Evolutionary conservation across 129 eudicot genomes (phyloP).

Genomic region (Pulicaria dysenterica): DNA sequence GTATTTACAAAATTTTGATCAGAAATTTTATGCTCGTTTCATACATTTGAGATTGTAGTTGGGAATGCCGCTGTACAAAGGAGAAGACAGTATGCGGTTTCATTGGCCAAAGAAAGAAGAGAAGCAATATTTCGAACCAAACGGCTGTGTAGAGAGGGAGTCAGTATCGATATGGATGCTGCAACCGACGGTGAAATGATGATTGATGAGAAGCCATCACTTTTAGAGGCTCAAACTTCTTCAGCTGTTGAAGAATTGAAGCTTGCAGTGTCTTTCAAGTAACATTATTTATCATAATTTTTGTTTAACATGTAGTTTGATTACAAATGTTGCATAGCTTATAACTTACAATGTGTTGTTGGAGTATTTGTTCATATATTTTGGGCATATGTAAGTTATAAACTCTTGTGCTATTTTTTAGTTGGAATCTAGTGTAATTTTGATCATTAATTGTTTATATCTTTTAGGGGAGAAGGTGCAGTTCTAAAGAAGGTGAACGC

Average conservation of each 20-base stretch:
- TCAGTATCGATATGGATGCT: constrained; percentile 42
- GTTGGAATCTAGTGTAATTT: not conserved
- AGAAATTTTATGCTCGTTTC: not conserved
- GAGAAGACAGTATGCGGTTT: constrained; percentile 75
- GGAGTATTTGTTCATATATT: too few species aligned
- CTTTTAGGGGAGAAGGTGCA: constrained; percentile 67
- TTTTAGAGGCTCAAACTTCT: constrained; percentile 66
- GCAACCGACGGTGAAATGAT: constrained; percentile 59
- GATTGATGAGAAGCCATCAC: constrained; percentile 73
- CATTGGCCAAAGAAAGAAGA: constrained; percentile 83
- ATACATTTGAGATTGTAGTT: constrained; percentile 43
- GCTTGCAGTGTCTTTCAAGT: constrained; percentile 64
- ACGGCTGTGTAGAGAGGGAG: constrained; percentile 70
- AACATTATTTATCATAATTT: constrained; percentile 18
- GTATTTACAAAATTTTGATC: not conserved
- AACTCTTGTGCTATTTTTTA: not conserved
- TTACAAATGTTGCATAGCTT: not conserved
- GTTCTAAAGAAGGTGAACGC: constrained; percentile 62
- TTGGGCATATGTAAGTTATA: not conserved
- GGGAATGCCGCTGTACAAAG: constrained; percentile 86
- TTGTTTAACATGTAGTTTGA: not conserved
- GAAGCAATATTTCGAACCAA: constrained; percentile 78
- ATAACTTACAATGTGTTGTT: not conserved
- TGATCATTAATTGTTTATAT: not conserved
- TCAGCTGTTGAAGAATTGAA: constrained; percentile 74